Conservation (phyloP, 108 stramenopile genomes). For the Thalassiosira profunda region DNA sequence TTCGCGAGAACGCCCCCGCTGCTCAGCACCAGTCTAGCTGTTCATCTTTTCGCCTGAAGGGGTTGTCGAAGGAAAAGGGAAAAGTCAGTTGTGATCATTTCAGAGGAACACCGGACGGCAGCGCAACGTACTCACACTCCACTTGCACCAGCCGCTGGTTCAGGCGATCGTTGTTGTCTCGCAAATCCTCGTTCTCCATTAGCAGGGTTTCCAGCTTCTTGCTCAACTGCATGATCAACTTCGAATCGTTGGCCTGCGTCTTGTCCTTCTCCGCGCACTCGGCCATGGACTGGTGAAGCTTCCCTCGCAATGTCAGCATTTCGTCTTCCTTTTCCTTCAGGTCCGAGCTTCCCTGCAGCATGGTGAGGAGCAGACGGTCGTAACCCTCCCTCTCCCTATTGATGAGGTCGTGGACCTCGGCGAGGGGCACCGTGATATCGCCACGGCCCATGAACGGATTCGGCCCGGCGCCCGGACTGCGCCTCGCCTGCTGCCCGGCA, state of each 20-base stretch:
- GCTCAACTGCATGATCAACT: conserved; percentile 93
- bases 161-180: conserved; percentile 90
- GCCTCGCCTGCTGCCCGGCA: conserved; percentile 41
- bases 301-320: conserved; percentile 63
- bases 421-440: conserved; percentile 84
- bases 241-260: conserved; percentile 92
- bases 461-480: conserved; percentile 49
- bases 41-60: too few relatives aligned
- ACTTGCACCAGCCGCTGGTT: conserved; percentile 84
- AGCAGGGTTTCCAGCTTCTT: conserved; percentile 93
- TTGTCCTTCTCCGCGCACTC: conserved; percentile 86
- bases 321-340: conserved; percentile 94
- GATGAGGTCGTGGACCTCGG: conserved; percentile 84
- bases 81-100: too few relatives aligned
- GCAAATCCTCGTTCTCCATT: conserved; percentile 93
- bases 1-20: too few relatives aligned
- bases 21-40: too few relatives aligned
- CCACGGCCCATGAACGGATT: conserved; percentile 49
- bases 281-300: conserved; percentile 65
- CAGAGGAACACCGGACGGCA: too few relatives aligned
- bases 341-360: conserved; percentile 86
- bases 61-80: too few relatives aligned
- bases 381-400: conserved; percentile 88
- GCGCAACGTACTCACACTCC: conserved; percentile 88
- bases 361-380: conserved; percentile 84